Evolutionary conservation across 495 filamentous ascomycete species (phyloP), one percentile per base, ranked within the genome.

Genomic region (Hypomontagnella monticulosa): DNA sequence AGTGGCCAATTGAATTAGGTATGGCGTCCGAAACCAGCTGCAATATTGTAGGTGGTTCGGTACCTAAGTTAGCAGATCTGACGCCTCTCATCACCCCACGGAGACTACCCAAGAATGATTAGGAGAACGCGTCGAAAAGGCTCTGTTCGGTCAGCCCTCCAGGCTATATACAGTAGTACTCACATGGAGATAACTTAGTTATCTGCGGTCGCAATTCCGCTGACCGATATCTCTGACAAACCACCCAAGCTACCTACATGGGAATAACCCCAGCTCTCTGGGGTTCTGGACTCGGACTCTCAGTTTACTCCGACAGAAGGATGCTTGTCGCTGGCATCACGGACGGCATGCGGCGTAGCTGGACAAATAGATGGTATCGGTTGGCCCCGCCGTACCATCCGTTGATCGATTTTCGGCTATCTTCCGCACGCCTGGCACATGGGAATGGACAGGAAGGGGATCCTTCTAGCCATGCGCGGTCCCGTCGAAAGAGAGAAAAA

Each of bases 141-240:
- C 6, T 27, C 23, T 27, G 23, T 27, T 27, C 23, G 23, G 23
- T 27, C 23, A 27, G 23, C 23, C 23, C 6, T 6, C 23, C 23
- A 27, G 23, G 2, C 23, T 27, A 27, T 6, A n/a, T n/a, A n/a
- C n/a, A n/a, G n/a, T n/a, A n/a, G n/a, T 49, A 33, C 7, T 15
- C 4, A 40, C 49, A 16, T 53, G 38, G 34, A 52, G 10, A n/a
- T 37, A 47, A 47, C 8, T n/a, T 50, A 15, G 16, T 34, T 40
- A 3, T 53, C 19, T 19, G 0, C 9, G 33, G 32, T 2, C 4
- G 2, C 23, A 27, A 20, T 42, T 59, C 15, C 19, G 59, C 33
- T 68, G 59, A 68, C 65, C 30, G 59, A 56, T 68, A 68, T 51
- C 58, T 59, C 36, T 63, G 58, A 67, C 65, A 58, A 61, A 63